Percentiles rank a stretch among this genome's conserved stretches.
These are phyloP conservation scores for Amphibolis antarctica DNA, from an alignment of 106 monocot species.

Conservation along the genomic window DNA sequence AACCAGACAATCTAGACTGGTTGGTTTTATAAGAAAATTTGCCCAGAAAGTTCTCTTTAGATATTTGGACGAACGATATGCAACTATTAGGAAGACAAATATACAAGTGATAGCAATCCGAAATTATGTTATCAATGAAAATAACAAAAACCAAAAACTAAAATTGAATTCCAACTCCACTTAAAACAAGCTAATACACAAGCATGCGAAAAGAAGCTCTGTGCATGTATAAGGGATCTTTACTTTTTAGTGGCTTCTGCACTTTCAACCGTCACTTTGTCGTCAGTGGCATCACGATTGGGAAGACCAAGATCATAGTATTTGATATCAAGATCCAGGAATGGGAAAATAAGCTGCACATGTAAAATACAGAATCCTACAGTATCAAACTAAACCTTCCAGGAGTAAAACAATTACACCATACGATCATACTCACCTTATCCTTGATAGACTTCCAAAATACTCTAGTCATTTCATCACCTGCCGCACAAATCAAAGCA, in stretches of 20 bases:
- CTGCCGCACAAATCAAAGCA: slow-evolving; percentile 16
- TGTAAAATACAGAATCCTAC: too few species aligned
- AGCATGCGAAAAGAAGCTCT: background rate
- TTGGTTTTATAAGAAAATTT: too few species aligned
- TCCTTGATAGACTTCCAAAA: slow-evolving; percentile 96
- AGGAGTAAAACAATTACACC: background rate
- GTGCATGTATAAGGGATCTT: slow-evolving; percentile 2
- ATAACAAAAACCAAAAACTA: background rate
- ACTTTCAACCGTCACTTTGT: slow-evolving; percentile 84
- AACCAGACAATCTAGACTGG: too few species aligned
- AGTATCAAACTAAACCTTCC: background rate
- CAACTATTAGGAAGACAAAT: too few species aligned
- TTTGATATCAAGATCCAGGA: slow-evolving; percentile 91
- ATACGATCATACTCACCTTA: slow-evolving; percentile 32
- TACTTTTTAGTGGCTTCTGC: slow-evolving; percentile 95
- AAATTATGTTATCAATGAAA: too few species aligned
- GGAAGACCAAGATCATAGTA: slow-evolving; percentile 82
- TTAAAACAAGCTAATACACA: background rate
- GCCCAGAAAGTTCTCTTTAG: too few species aligned
- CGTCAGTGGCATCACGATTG: slow-evolving; percentile 87
- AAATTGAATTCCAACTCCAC: background rate
- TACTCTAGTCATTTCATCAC: slow-evolving; percentile 92
- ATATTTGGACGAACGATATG: too few species aligned
- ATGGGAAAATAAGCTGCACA: slow-evolving; percentile 90
- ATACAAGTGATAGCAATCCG: too few species aligned